phyloP scores from a whole-genome alignment of 163 green algal genomes.

The Scenedesmus sp. region DNA sequence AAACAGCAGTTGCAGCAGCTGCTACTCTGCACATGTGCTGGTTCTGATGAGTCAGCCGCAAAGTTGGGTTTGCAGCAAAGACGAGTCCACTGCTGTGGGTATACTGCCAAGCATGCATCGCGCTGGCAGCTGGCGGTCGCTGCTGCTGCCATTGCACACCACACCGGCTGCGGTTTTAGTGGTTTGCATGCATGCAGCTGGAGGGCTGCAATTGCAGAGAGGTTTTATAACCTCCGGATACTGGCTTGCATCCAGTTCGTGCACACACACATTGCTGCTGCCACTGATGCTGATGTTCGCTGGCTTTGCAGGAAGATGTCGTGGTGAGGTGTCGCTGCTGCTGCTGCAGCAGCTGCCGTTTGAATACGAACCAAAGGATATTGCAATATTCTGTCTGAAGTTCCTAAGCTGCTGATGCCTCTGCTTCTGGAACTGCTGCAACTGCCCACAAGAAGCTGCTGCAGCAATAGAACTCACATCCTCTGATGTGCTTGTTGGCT shows the following conservation, averaged over 20 bases:
- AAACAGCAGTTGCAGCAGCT: not conserved
- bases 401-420: not conserved
- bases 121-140: too few species aligned
- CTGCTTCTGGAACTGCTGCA: not conserved
- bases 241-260: too few species aligned
- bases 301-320: not conserved
- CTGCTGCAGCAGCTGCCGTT: not conserved
- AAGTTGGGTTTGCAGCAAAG: too few species aligned
- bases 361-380: not conserved
- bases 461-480: constrained; percentile 11
- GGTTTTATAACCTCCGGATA: too few species aligned
- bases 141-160: too few species aligned
- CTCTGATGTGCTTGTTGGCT: constrained; percentile 34
- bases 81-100: too few species aligned
- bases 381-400: too few species aligned
- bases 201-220: too few species aligned
- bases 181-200: too few species aligned
- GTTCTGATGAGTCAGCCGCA: not conserved
- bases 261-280: not conserved
- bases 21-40: not conserved
- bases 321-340: not conserved
- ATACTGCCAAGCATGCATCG: too few species aligned
- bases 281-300: not conserved
- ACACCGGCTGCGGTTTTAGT: too few species aligned
- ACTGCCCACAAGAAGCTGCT: not conserved